Base-by-base conservation (phyloP, 1,284 basidiomycete genomes). In the Pascua sp. region DNA sequence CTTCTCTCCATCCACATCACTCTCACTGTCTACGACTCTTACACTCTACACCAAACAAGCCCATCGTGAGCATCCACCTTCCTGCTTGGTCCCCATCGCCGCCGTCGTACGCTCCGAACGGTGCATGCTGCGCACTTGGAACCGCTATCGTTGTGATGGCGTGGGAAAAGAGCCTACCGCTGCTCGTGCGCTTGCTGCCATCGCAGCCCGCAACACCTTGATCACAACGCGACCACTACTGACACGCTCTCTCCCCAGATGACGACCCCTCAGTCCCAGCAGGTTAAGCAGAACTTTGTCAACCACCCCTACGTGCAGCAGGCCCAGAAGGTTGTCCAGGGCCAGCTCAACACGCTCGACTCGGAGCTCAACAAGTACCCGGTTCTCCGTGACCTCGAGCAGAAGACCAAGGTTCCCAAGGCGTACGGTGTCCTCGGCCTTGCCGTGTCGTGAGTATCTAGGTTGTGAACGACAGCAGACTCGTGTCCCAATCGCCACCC, bases 291-390 rank as follows among this genome's bases (percentile, higher is more conserved):
- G 79, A 76, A 76, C 73, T 70, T 78, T 59, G 59, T 77, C 49
- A 86, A 88, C 75, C 91, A 94, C 81, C 91, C 91, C 47, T 82
- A 86, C 71, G 86, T 88, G 78, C 72, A 89, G 68, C 88, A 92
- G 79, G 88, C 84, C 36, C 83, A 86, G 77, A 84, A 83, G 77
- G 87, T 87, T 80, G 87, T 85, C 57, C 81, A 82, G 67, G 84
- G 86, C 78, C 89, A 92, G 75, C 78, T 90, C 69, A 80, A 70
- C 78, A 86, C 91, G 82, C 88, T 96, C 76, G 93, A 97, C 82
- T 93, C 92, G 79, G 92, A 95, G 93, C 88, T 98, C 70, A 84
- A 87, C 73, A 94, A 91, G 83, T 97, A 94, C 80, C 89, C 92
- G 40, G 81, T 87, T 58, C 81, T 94, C 70, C 85, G 83, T 80